Percentiles rank a stretch among this genome's conserved stretches.
Evolutionary conservation across 202 grass and related monocot species (phyloP).

Genomic region (Setaria italica): DNA sequence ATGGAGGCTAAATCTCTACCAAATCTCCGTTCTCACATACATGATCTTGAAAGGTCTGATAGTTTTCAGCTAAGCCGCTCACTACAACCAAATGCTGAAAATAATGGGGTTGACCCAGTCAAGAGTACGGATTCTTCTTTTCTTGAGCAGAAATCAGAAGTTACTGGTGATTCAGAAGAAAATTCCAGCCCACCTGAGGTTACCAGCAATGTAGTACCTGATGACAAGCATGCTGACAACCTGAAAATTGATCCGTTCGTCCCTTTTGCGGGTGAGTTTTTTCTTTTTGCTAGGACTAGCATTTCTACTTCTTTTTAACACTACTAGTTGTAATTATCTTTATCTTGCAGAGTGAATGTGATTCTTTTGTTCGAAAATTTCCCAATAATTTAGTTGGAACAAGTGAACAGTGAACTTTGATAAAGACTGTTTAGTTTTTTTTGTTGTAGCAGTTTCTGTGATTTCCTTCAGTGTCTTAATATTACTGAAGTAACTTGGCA

Average conservation of each 20-base stretch:
- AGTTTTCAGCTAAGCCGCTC: conserved; percentile 68
- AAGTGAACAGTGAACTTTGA: conserved; percentile 36
- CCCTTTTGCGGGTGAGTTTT: conserved; percentile 67
- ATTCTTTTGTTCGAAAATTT: background rate
- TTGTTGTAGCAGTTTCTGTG: conserved; percentile 29
- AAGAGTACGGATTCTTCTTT: conserved; percentile 48
- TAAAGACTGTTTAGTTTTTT: conserved; percentile 21
- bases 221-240: conserved; percentile 37
- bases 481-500: conserved; percentile 8
- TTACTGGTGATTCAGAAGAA: conserved; percentile 51
- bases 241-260: conserved; percentile 54
- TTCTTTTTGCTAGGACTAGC: conserved; percentile 1
- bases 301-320: background rate
- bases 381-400: conserved; percentile 21
- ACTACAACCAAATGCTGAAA: conserved; percentile 52
- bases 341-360: too few species aligned
- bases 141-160: conserved; percentile 52
- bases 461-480: conserved; percentile 1
- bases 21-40: conserved; percentile 64
- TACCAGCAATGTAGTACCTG: conserved; percentile 48
- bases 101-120: conserved; percentile 47
- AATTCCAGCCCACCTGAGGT: conserved; percentile 38
- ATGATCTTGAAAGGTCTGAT: conserved; percentile 70
- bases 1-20: conserved; percentile 70
- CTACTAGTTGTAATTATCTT: conserved; percentile 23